Evolutionary conservation across 2,329 filamentous ascomycete genomes (phyloP).

Genomic region (Aspergillus chevalieri): DNA sequence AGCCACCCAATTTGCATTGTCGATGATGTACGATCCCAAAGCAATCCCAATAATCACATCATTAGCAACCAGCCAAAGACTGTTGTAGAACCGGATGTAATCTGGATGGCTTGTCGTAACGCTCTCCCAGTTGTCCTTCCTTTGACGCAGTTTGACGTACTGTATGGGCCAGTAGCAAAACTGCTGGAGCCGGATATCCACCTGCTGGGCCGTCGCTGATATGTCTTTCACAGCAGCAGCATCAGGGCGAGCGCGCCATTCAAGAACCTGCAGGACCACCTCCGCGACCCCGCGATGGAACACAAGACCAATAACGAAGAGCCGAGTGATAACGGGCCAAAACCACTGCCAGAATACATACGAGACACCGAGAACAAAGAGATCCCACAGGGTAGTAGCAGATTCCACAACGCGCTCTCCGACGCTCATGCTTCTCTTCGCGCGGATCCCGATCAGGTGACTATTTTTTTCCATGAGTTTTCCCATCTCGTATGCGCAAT

Average conservation of each 20-base stretch:
- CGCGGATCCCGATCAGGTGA: slow-evolving; percentile 71
- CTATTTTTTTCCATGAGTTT: slow-evolving; percentile 83
- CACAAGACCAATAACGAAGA: slow-evolving; percentile 73
- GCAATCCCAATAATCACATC: slow-evolving; percentile 98
- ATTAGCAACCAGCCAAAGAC: slow-evolving; percentile 95
- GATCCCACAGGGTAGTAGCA: slow-evolving; percentile 76
- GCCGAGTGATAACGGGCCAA: slow-evolving; percentile 65
- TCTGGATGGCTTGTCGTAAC: slow-evolving; percentile 93
- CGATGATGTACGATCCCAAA: slow-evolving; percentile 91
- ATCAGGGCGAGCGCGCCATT: slow-evolving; percentile 74
- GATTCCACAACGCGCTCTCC: slow-evolving; percentile 92
- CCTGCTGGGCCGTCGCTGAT: slow-evolving; percentile 91
- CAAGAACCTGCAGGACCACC: slow-evolving; percentile 67
- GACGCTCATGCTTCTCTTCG: slow-evolving; percentile 81
- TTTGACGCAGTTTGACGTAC: slow-evolving; percentile 81
- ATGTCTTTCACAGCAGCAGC: slow-evolving; percentile 88
- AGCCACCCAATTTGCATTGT: slow-evolving; percentile 82
- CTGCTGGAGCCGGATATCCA: slow-evolving; percentile 93
- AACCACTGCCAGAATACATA: slow-evolving; percentile 67
- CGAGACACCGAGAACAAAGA: slow-evolving; percentile 62
- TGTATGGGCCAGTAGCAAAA: slow-evolving; percentile 99
- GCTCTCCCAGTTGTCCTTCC: slow-evolving; percentile 90
- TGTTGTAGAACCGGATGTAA: slow-evolving; percentile 99
- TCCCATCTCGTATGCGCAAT: slow-evolving; percentile 89
- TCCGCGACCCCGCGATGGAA: slow-evolving; percentile 77